These are phyloP conservation scores for Mallotus repandus DNA, from an alignment of 441 rosid species.

Conservation along the genomic window DNA sequence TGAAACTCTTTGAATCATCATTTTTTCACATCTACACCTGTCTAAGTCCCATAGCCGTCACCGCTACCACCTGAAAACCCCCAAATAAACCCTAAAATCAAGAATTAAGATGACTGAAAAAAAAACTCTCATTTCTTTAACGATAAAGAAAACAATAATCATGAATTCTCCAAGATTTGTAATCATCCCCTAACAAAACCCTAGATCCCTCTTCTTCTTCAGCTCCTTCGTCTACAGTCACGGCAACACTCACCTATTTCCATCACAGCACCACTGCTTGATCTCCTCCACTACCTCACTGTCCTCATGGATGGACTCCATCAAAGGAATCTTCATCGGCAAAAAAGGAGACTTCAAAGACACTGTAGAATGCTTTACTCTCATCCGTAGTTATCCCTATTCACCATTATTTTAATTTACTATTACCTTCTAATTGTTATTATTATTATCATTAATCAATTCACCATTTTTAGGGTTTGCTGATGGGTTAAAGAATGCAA, in stretches of 20 bases:
- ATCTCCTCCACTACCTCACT: slow-evolving; percentile 53
- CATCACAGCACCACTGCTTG: slow-evolving; percentile 48
- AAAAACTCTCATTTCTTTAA: too few species aligned
- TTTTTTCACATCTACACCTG: too few species aligned
- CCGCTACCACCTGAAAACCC: too few species aligned
- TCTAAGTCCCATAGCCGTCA: too few species aligned
- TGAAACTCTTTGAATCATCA: too few species aligned
- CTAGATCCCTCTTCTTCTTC: slow-evolving; percentile 8
- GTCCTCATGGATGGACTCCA: slow-evolving; percentile 74
- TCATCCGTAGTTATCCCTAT: slow-evolving; percentile 44
- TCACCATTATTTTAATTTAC: neutral
- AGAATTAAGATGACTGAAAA: too few species aligned
- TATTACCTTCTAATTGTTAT: neutral
- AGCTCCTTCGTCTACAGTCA: neutral
- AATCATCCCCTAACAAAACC: slow-evolving; percentile 16
- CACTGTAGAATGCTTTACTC: slow-evolving; percentile 61
- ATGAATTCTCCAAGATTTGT: slow-evolving; percentile 36
- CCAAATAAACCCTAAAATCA: too few species aligned
- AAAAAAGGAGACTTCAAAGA: slow-evolving; percentile 44
- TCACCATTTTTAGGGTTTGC: slow-evolving; percentile 52
- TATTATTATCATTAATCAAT: neutral
- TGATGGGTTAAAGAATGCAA: slow-evolving; percentile 74
- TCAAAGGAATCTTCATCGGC: slow-evolving; percentile 82
- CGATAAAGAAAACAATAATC: too few species aligned
- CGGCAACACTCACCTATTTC: slow-evolving; percentile 11